A percentile compares a stretch with the other conserved stretches of the same genome.
phyloP scores from a whole-genome alignment of 495 filamentous ascomycete species.

The Venustampulla echinocandica region DNA sequence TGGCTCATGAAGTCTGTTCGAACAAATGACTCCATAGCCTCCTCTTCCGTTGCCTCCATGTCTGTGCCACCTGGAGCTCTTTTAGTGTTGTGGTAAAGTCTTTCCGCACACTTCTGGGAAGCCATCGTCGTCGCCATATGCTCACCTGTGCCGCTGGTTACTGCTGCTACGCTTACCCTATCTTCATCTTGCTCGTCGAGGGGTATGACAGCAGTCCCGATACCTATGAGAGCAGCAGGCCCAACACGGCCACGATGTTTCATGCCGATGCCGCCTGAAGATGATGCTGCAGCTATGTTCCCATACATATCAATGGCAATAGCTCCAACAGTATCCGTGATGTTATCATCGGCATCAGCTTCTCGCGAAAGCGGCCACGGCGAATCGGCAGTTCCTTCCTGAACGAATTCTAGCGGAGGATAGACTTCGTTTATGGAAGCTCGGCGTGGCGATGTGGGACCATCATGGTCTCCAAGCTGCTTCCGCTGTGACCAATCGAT shows the following conservation, averaged over 20 bases:
- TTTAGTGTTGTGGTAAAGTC: constrained; percentile 59
- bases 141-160: constrained; percentile 91
- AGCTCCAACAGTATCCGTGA: constrained; percentile 91
- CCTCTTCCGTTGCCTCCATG: constrained; percentile 59
- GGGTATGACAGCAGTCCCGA: constrained; percentile 83
- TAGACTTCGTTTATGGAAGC: background rate
- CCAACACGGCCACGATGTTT: constrained; percentile 87
- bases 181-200: constrained; percentile 52
- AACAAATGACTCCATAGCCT: constrained; percentile 63
- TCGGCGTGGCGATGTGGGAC: constrained; percentile 4
- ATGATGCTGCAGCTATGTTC: constrained; percentile 91
- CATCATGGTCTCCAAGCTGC: constrained; percentile 9
- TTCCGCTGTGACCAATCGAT: background rate
- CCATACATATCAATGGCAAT: constrained; percentile 82
- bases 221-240: constrained; percentile 83
- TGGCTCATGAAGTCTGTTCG: constrained; percentile 74
- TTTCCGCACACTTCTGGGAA: constrained; percentile 66
- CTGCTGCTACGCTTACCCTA: constrained; percentile 56
- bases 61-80: constrained; percentile 48
- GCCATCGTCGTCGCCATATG: constrained; percentile 92
- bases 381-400: constrained; percentile 19
- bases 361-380: constrained; percentile 2
- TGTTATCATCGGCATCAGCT: constrained; percentile 33
- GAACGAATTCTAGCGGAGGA: constrained; percentile 7
- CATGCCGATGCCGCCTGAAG: constrained; percentile 98